Evolutionary conservation across 2,329 filamentous ascomycete genomes (phyloP).

Genomic region (Stagonosporopsis chrysanthemi): DNA sequence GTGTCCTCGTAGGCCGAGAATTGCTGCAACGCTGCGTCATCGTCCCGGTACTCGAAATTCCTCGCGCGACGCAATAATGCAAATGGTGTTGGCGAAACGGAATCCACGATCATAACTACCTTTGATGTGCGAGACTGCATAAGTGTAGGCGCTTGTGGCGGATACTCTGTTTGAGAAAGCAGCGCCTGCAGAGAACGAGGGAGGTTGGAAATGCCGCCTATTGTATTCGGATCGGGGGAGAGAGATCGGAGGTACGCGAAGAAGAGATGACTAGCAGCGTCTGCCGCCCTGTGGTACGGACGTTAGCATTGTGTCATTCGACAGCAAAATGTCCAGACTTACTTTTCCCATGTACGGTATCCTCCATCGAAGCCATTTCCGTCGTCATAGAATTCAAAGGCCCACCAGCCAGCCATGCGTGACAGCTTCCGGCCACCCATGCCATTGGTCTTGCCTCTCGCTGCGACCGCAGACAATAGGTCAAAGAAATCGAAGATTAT

Average conservation of each 20-base stretch:
- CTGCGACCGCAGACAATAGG: conserved; percentile 86
- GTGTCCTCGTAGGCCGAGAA: conserved; percentile 93
- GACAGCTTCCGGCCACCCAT: conserved; percentile 93
- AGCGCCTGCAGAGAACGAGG: conserved; percentile 91
- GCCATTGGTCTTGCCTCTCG: conserved; percentile 91
- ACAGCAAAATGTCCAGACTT: conserved; percentile 42
- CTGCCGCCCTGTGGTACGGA: conserved; percentile 72
- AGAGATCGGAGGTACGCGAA: conserved; percentile 95
- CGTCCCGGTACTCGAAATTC: conserved; percentile 93
- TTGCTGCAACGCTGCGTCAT: conserved; percentile 81
- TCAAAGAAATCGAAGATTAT: conserved; percentile 99
- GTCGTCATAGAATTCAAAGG: conserved; percentile 87
- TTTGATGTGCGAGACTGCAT: conserved; percentile 83
- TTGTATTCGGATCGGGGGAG: conserved; percentile 75
- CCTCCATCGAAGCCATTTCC: conserved; percentile 93
- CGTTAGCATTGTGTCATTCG: conserved; percentile 30
- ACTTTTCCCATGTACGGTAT: conserved; percentile 88
- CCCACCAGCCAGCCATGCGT: conserved; percentile 97
- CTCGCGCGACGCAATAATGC: conserved; percentile 87
- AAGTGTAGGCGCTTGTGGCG: conserved; percentile 77
- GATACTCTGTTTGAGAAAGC: conserved; percentile 91
- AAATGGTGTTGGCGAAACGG: conserved; percentile 93
- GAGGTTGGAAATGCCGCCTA: conserved; percentile 82
- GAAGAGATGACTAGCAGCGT: conserved; percentile 96
- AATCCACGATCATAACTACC: conserved; percentile 96